Percentiles rank a stretch among this genome's conserved stretches.
phyloP scores from a whole-genome alignment of 2,329 filamentous ascomycete species.

The Thelonectria discophora region DNA sequence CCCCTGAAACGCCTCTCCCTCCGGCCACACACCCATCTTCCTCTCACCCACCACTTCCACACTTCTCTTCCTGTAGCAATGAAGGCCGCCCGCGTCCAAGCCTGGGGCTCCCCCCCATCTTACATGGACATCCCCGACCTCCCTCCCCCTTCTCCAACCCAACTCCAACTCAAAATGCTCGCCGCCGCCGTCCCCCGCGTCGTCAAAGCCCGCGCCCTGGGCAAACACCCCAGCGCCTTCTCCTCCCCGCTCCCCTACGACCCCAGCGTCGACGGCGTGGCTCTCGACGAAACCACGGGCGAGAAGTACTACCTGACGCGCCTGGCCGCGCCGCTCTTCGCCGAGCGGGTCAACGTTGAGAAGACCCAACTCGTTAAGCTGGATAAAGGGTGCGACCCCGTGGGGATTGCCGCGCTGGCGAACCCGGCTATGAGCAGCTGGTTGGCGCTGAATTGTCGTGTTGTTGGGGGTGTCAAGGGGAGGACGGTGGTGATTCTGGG shows the following conservation, averaged over 20 bases:
- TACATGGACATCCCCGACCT: conserved; percentile 12
- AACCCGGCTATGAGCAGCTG: conserved; percentile 25
- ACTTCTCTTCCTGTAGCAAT: background rate
- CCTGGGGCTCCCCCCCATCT: conserved; percentile 6
- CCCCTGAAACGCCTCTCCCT: background rate
- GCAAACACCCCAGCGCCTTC: conserved; percentile 12
- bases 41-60: conserved; percentile 12
- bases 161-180: conserved; percentile 16
- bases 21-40: background rate
- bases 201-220: conserved; percentile 5
- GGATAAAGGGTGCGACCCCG: conserved; percentile 7
- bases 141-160: background rate
- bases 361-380: conserved; percentile 21
- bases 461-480: conserved; percentile 8
- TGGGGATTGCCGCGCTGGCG: conserved; percentile 17
- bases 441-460: conserved; percentile 19
- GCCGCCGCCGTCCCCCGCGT: conserved; percentile 13
- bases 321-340: conserved; percentile 12
- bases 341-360: conserved; percentile 19
- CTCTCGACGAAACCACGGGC: conserved; percentile 19
- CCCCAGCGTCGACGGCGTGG: conserved; percentile 25
- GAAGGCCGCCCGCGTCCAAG: conserved; percentile 11
- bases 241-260: conserved; percentile 14
- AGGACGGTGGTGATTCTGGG: conserved; percentile 24
- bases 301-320: conserved; percentile 22